A percentile compares a stretch with the other conserved stretches of the same genome.
Conservation (phyloP, 2,329 filamentous ascomycete species). For the Scytalidium lignicola region DNA sequence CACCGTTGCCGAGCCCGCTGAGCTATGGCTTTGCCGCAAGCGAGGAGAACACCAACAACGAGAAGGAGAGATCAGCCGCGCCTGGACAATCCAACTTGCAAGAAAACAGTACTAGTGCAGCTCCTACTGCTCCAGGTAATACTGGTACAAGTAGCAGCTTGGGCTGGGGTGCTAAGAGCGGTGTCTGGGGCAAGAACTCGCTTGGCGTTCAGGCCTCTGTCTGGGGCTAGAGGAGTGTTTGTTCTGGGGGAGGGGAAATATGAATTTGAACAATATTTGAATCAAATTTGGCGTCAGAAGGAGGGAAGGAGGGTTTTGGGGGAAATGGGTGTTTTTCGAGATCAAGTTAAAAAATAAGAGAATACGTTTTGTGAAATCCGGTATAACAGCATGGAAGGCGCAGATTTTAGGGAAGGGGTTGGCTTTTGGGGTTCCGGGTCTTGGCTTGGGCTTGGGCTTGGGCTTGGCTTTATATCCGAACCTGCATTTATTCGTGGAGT, state of each 20-base stretch:
- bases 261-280: neutral
- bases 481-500: neutral
- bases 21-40: constrained; percentile 65
- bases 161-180: constrained; percentile 70
- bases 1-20: constrained; percentile 84
- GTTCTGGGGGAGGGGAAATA: neutral
- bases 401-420: neutral
- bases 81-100: constrained; percentile 57
- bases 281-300: neutral
- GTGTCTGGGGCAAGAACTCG: constrained; percentile 80
- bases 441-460: neutral
- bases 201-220: constrained; percentile 88
- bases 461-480: neutral
- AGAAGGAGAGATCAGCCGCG: constrained; percentile 32
- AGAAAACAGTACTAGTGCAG: constrained; percentile 27
- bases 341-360: neutral
- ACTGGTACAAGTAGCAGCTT: constrained; percentile 34
- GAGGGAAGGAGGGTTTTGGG: neutral
- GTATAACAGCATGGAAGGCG: neutral
- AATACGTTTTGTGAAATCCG: neutral
- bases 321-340: neutral
- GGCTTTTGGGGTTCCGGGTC: neutral
- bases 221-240: constrained; percentile 62
- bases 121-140: neutral
- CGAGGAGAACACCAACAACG: constrained; percentile 39